These are phyloP conservation scores for Suillus spraguei DNA, from an alignment of 768 basidiomycete species.

Conservation along the genomic window DNA sequence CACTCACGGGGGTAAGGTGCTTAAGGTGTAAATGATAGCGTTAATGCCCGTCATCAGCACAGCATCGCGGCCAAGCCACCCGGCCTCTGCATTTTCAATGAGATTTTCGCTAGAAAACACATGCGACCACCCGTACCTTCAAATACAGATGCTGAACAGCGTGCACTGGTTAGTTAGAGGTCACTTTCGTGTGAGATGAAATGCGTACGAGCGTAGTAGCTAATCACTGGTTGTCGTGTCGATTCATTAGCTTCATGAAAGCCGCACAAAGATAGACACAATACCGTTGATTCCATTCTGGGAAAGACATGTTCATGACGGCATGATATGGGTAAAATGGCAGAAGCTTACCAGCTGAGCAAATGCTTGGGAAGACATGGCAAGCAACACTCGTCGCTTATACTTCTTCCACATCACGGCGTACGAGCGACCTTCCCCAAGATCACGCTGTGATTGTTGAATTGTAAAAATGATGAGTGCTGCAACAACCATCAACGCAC, in stretches of 20 bases:
- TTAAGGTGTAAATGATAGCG: slow-evolving; percentile 75
- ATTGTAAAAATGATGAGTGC: slow-evolving; percentile 3
- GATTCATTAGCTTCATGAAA: slow-evolving; percentile 12
- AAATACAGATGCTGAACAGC: slow-evolving; percentile 74
- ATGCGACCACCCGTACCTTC: slow-evolving; percentile 57
- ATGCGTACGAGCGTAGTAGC: slow-evolving; percentile 87
- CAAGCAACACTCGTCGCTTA: slow-evolving; percentile 83
- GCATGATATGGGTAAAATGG: slow-evolving; percentile 2
- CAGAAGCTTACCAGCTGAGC: slow-evolving; percentile 76
- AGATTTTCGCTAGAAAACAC: background rate
- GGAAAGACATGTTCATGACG: slow-evolving; percentile 10
- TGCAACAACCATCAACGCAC: slow-evolving; percentile 38
- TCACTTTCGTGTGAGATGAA: background rate
- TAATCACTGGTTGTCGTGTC: slow-evolving; percentile 64
- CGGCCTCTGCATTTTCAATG: slow-evolving; percentile 64
- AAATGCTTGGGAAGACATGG: slow-evolving; percentile 95
- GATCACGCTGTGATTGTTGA: slow-evolving; percentile 57
- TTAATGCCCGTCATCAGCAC: slow-evolving; percentile 97
- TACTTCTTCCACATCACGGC: slow-evolving; percentile 84
- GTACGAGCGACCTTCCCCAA: slow-evolving; percentile 79
- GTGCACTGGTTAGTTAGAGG: slow-evolving; percentile 16
- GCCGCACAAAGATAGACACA: slow-evolving; percentile 20
- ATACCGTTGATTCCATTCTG: slow-evolving; percentile 95
- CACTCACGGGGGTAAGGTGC: slow-evolving; percentile 80
- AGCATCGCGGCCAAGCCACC: slow-evolving; percentile 93